A percentile compares a stretch with the other conserved stretches of the same genome.
These are phyloP conservation scores for Umbellularia californica DNA, from an alignment of 164 flowering plant genomes.

Conservation along the genomic window DNA sequence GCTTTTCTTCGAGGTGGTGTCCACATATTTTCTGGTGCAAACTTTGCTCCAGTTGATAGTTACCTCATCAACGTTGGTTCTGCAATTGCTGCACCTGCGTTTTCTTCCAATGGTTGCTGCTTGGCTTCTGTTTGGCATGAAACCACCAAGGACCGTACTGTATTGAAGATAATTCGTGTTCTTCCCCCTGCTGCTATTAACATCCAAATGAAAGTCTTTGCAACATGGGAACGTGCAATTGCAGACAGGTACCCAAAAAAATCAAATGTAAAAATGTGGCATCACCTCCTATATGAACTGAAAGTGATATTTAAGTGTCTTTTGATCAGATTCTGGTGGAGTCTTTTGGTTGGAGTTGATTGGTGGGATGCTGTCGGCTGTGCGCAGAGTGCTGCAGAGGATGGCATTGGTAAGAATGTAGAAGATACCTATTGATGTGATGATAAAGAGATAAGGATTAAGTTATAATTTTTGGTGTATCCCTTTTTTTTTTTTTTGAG, in stretches of 20 bases:
- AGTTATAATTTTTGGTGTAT: too few species aligned
- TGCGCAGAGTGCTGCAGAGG: conserved; percentile 98
- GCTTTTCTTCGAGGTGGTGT: conserved; percentile 91
- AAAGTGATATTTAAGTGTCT: not conserved
- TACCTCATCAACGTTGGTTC: conserved; percentile 85
- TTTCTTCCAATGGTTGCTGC: conserved; percentile 97
- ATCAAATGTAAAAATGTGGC: not conserved
- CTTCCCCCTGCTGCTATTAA: conserved; percentile 82
- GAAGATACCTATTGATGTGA: not conserved
- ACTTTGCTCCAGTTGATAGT: conserved; percentile 75
- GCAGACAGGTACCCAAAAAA: conserved; percentile 74
- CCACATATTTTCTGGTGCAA: conserved; percentile 89
- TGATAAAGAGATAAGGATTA: too few species aligned
- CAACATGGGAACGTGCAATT: conserved; percentile 96
- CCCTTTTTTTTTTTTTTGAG: too few species aligned
- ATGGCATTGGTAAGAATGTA: conserved; percentile 73
- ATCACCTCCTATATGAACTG: not conserved
- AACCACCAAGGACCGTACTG: conserved; percentile 57
- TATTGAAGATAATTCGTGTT: conserved; percentile 87
- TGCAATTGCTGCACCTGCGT: conserved; percentile 96
- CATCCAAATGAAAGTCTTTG: conserved; percentile 64
- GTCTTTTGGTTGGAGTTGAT: conserved; percentile 97
- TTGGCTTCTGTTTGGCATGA: conserved; percentile 98
- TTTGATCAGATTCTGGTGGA: conserved; percentile 95
- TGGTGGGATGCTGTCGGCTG: conserved; percentile 99